Percentiles rank a stretch among this genome's conserved stretches.
Conservation (phyloP, 352 stramenopile genomes). For the Phytopythium helicoides region DNA sequence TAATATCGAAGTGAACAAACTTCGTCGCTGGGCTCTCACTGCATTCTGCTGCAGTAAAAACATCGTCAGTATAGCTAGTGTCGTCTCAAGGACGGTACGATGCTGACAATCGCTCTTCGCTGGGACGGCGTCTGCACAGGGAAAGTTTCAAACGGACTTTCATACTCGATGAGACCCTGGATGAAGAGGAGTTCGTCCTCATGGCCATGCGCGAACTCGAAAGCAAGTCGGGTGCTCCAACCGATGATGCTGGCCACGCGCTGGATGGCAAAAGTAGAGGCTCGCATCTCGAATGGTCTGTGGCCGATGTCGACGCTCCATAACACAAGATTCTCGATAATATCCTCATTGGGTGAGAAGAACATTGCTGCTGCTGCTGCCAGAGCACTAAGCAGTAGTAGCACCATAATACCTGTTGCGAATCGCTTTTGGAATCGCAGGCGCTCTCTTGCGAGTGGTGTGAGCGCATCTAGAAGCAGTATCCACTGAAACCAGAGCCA, state of each 20-base stretch:
- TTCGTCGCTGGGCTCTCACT: too few species aligned
- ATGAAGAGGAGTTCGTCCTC: constrained; percentile 22
- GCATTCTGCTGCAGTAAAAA: too few species aligned
- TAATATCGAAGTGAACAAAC: too few species aligned
- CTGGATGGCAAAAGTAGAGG: constrained; percentile 15
- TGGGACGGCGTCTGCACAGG: background rate
- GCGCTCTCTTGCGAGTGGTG: constrained; percentile 18
- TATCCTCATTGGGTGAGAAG: constrained; percentile 2
- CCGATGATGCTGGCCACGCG: constrained; percentile 20
- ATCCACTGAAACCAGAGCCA: constrained; percentile 51
- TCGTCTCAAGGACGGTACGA: background rate
- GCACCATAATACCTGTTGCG: constrained; percentile 11
- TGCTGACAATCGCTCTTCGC: background rate
- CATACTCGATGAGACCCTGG: constrained; percentile 18
- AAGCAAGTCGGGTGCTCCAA: constrained; percentile 16
- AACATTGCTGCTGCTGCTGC: constrained; percentile 14
- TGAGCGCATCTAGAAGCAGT: constrained; percentile 45
- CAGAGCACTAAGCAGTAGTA: constrained; percentile 10
- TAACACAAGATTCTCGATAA: constrained; percentile 15
- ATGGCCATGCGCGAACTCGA: constrained; percentile 14
- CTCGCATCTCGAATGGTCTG: constrained; percentile 12
- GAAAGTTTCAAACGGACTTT: constrained; percentile 19
- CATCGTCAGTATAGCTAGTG: too few species aligned
- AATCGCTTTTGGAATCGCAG: constrained; percentile 16
- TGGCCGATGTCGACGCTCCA: constrained; percentile 12